Evolutionary conservation across 345 rosid genomes (phyloP), one percentile per base, ranked within the genome.

Genomic region (Aquilaria sinensis): DNA sequence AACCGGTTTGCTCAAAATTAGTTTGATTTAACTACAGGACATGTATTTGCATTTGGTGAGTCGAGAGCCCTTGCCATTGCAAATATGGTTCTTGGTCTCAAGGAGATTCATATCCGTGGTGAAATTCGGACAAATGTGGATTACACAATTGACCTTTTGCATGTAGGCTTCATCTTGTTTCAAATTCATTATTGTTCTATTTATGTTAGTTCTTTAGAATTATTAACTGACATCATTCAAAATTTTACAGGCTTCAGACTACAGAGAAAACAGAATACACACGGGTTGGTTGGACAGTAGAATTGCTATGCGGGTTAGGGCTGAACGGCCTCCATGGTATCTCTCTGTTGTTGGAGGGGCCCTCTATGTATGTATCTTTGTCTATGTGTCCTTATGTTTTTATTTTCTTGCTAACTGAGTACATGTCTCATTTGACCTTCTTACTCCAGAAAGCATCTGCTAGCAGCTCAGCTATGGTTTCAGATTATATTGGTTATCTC

Each of bases 281-380:
- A 91, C 99, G 10, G 99, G 99, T 67, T 95, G 99, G 99, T 76
- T 95, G 85, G 99, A 95, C 58, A 91, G 99, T 79, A 89, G 97
- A 79, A 95, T 95, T 77, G 97, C 99, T 9, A 90, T 95, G 99
- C 88, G 99, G 64, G 99, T 95, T 71, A 89, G 97, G 81, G 97
- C 97, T 30, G 99, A 95, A 75, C 82, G 99, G 78, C 99, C 97
- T 55, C 92, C 97, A 9, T 95, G 99, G 99, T 91, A 95, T 82
- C 96, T 95, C 68, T 95, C 99, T 60, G 97, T 95, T 73, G 97
- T 95, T 60, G 96, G 99, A 64, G 99, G 99, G 67, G 91, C 97
- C 54, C 78, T 95, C 46, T 95, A 83, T 67, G 99, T 95, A 89
- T 85, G 96, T 56, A 48, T 68, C 78, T 95, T 34, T 95, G 82